These are phyloP conservation scores for Plenodomus tracheiphilus DNA, from an alignment of 2,329 filamentous ascomycete species.

Conservation along the genomic window DNA sequence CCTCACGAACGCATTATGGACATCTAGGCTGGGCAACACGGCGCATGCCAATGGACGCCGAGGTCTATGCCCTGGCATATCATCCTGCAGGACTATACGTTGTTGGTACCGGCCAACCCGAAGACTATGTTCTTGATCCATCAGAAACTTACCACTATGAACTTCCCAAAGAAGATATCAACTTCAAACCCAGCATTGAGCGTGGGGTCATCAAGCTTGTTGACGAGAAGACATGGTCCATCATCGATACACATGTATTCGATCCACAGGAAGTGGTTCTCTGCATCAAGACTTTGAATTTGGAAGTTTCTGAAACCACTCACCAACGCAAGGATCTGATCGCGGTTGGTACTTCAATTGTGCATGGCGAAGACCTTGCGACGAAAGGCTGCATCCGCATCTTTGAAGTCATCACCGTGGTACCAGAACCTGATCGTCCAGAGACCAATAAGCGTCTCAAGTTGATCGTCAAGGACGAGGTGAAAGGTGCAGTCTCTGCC, in stretches of 20 bases:
- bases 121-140: conserved; percentile 75
- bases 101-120: conserved; percentile 67
- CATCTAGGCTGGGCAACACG: conserved; percentile 76
- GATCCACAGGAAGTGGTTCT: conserved; percentile 77
- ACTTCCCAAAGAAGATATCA: conserved; percentile 68
- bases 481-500: conserved; percentile 88
- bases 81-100: conserved; percentile 79
- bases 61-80: conserved; percentile 74
- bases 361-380: conserved; percentile 88
- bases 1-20: conserved; percentile 66
- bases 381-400: conserved; percentile 85
- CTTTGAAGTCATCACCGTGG: conserved; percentile 88
- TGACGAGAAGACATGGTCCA: conserved; percentile 73
- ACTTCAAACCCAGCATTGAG: conserved; percentile 68
- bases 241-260: conserved; percentile 76
- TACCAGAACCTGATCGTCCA: conserved; percentile 81
- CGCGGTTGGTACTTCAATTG: conserved; percentile 80
- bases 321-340: conserved; percentile 83
- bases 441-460: conserved; percentile 87
- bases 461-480: conserved; percentile 84
- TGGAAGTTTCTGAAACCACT: conserved; percentile 90
- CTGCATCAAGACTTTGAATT: conserved; percentile 78
- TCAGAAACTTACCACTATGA: conserved; percentile 83
- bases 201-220: conserved; percentile 77
- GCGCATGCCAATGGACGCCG: conserved; percentile 70